A percentile compares a stretch with the other conserved stretches of the same genome.
phyloP scores from a whole-genome alignment of 2,329 filamentous ascomycete species.

The Xenosphaeropsis pyriputrescens region DNA sequence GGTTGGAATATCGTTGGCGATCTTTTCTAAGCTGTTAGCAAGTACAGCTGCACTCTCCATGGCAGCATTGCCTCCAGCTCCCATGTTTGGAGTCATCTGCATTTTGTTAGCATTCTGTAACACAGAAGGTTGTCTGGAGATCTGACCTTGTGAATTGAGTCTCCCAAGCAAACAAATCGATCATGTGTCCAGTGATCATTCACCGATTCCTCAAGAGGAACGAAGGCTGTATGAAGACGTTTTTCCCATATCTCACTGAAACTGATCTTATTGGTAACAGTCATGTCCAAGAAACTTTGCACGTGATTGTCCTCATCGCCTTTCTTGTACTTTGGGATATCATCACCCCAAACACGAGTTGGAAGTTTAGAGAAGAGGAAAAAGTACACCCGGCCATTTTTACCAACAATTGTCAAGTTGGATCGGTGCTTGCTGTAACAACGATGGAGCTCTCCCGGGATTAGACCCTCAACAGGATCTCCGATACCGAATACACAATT shows the following conservation, averaged over 20 bases:
- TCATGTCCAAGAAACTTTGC: neutral
- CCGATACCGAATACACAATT: neutral
- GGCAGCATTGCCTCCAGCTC: neutral
- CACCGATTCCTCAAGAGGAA: constrained; percentile 2
- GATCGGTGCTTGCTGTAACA: neutral
- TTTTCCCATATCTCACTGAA: constrained; percentile 5
- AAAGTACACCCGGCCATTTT: constrained; percentile 1
- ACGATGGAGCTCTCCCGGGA: neutral
- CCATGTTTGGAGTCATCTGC: neutral
- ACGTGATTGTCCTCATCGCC: constrained; percentile 3
- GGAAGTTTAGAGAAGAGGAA: constrained; percentile 4
- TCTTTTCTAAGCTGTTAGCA: neutral
- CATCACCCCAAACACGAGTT: constrained; percentile 2
- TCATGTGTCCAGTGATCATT: constrained; percentile 3
- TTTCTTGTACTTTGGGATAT: constrained; percentile 3
- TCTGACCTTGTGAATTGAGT: neutral
- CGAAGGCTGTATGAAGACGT: neutral
- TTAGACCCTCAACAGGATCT: neutral
- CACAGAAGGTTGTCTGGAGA: neutral
- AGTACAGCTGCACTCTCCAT: neutral
- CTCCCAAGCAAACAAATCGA: constrained; percentile 1
- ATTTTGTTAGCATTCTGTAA: neutral
- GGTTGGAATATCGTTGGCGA: neutral
- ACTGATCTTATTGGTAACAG: neutral
- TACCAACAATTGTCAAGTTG: neutral